Evolutionary conservation across 257 asterid species (phyloP).

Genomic region (Echium plantagineum): DNA sequence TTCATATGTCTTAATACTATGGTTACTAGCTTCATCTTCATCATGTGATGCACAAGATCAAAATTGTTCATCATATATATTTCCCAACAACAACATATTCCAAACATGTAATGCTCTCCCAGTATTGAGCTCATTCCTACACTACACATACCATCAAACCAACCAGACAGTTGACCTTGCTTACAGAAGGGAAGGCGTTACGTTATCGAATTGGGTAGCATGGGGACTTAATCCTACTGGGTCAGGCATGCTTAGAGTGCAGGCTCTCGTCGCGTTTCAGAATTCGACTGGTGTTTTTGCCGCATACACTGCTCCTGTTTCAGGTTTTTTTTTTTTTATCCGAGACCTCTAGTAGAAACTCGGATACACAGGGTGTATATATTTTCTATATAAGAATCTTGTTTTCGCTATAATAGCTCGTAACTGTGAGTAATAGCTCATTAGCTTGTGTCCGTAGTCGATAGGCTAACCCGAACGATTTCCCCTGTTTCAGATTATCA

Average conservation of each 20-base stretch:
- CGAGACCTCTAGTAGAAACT: no score
- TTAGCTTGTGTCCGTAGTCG: no score
- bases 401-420: no score
- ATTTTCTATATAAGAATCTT: no score
- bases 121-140: conserved; percentile 43
- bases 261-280: conserved; percentile 43
- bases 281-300: conserved; percentile 18
- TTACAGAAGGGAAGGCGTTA: conserved; percentile 36
- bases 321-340: no score
- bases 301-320: conserved; percentile 44
- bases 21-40: neutral
- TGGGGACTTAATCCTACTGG: conserved; percentile 50
- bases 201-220: conserved; percentile 40
- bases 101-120: conserved; percentile 36
- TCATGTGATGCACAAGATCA: conserved; percentile 19
- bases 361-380: no score
- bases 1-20: conserved; percentile 13
- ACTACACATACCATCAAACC: conserved; percentile 44
- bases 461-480: no score
- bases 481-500: conserved; percentile 17
- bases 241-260: conserved; percentile 39
- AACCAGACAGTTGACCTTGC: conserved; percentile 53
- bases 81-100: conserved; percentile 18
- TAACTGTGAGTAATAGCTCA: no score
- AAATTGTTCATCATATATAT: conserved; percentile 21